These are phyloP conservation scores for Acer yangbiense DNA, from an alignment of 345 rosid species.

Conservation along the genomic window DNA sequence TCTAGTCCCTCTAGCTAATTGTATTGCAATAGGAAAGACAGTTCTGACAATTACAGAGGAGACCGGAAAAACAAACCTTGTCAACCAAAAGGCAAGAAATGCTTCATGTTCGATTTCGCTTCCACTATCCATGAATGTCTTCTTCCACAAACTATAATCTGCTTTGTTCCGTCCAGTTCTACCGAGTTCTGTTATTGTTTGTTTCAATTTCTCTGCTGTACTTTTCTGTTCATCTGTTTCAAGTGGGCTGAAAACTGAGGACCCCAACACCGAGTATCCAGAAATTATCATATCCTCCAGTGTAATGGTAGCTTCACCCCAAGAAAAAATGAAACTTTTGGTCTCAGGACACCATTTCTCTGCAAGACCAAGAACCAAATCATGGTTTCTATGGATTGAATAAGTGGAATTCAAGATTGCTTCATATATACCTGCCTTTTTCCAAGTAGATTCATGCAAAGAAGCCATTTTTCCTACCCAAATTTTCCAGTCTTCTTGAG, in stretches of 20 bases:
- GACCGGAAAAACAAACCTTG: conserved; percentile 30
- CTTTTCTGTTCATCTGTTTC: conserved; percentile 27
- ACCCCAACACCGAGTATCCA: conserved; percentile 49
- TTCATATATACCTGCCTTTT: conserved; percentile 42
- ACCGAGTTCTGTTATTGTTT: not conserved
- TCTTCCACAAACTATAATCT: not conserved
- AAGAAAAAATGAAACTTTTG: conserved; percentile 51
- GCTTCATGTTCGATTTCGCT: conserved; percentile 48
- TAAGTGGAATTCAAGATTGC: conserved; percentile 51
- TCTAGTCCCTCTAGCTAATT: conserved; percentile 41
- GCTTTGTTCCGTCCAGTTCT: not conserved
- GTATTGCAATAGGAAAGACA: conserved; percentile 31
- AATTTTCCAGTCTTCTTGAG: conserved; percentile 32
- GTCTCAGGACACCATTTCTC: conserved; percentile 57
- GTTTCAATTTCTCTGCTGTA: conserved; percentile 13
- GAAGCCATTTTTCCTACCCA: conserved; percentile 48
- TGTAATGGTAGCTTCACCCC: conserved; percentile 65
- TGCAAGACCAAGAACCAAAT: conserved; percentile 38
- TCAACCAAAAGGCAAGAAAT: conserved; percentile 43
- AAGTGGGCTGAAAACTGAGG: conserved; percentile 33
- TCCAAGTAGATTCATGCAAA: conserved; percentile 38
- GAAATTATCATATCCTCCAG: conserved; percentile 47
- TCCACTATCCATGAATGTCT: conserved; percentile 26
- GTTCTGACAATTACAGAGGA: not conserved
- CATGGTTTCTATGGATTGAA: conserved; percentile 25